These are phyloP conservation scores for Hypoxylon sp. DNA, from an alignment of 2,329 filamentous ascomycete species.

Conservation along the genomic window DNA sequence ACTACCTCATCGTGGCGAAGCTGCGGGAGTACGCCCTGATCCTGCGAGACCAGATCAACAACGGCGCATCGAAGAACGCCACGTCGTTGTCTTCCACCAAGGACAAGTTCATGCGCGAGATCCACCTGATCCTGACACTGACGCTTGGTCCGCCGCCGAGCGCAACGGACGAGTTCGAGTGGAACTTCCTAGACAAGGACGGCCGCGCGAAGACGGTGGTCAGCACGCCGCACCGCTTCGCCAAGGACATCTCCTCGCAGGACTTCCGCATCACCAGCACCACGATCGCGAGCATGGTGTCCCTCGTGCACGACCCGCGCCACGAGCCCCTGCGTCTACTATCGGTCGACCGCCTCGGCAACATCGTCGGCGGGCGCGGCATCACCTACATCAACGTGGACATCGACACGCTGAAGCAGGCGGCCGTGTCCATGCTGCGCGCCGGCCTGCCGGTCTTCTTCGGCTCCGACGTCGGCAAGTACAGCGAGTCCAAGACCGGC, in stretches of 20 bases:
- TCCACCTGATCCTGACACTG: constrained; percentile 82
- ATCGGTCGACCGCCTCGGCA: constrained; percentile 81
- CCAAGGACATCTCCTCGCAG: constrained; percentile 70
- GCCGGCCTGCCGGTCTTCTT: constrained; percentile 87
- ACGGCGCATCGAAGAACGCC: constrained; percentile 48
- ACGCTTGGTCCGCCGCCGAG: constrained; percentile 81
- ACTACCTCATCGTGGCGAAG: constrained; percentile 80
- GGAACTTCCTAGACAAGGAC: constrained; percentile 79
- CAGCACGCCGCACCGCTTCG: constrained; percentile 75
- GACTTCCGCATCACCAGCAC: constrained; percentile 66
- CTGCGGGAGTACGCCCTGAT: constrained; percentile 84
- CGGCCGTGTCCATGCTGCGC: constrained; percentile 79
- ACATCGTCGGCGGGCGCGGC: constrained; percentile 78
- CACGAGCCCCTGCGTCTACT: constrained; percentile 77
- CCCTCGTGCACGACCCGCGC: constrained; percentile 85
- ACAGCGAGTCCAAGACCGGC: constrained; percentile 71
- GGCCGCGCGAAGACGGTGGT: constrained; percentile 69
- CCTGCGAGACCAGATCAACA: constrained; percentile 66
- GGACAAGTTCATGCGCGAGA: constrained; percentile 78
- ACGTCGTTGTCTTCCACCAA: constrained; percentile 63
- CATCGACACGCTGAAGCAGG: constrained; percentile 74
- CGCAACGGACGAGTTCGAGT: constrained; percentile 74
- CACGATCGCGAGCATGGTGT: constrained; percentile 75
- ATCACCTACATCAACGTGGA: constrained; percentile 86
- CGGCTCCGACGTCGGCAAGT: constrained; percentile 87